Evolutionary conservation across 2,329 filamentous ascomycete species (phyloP), one percentile per base, ranked within the genome.

Genomic region (Fusarium oligoseptatum): DNA sequence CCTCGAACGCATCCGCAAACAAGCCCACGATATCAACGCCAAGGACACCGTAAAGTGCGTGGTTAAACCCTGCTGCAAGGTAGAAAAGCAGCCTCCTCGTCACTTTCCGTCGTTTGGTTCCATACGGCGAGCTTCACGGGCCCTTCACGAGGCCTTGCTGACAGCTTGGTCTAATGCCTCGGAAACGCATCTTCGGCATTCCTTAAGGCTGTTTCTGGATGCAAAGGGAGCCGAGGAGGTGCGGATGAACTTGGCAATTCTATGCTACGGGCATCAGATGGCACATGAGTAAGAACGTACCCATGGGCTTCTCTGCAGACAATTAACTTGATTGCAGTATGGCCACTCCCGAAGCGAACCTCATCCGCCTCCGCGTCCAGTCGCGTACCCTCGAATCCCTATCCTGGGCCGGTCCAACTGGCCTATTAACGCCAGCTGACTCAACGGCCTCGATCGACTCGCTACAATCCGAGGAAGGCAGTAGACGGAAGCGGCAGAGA

Each of bases 1-100:
- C 34, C 60, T 68, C 14, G 36, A 43, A 32, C 50, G 50, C 4
- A 34, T 68, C 12, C 37, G 66, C 7, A 39, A 64, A n/a, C 60
- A 64, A 14, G 22, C 43, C 1, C 36, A 27, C 15, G 50, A 64
- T 4, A 41, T 64, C 29, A 37, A 12, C 17, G 57, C 15, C 3
- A 52, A 52, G 17, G 48, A 52, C 10, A 32, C 2, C 0, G 6
- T 11, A 0, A 52, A 52, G 24, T n/a, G 17, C 15, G 48, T 52
- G 2, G 27, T 20, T 6, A 29, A 52, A 12, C 14, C 15, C 2
- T 52, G 41, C 17, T 24, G n/a, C 10, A 52, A 32, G 17, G 24
- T 29, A 0, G 24, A 52, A n/a, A 52, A n/a, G 24, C 48, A 32
- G 3, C 48, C 27, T 32, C 48, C 48, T 3, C 48, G 48, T 5